Conservation (phyloP, 2,329 filamentous ascomycete genomes). For the Emericellopsis atlantica region DNA sequence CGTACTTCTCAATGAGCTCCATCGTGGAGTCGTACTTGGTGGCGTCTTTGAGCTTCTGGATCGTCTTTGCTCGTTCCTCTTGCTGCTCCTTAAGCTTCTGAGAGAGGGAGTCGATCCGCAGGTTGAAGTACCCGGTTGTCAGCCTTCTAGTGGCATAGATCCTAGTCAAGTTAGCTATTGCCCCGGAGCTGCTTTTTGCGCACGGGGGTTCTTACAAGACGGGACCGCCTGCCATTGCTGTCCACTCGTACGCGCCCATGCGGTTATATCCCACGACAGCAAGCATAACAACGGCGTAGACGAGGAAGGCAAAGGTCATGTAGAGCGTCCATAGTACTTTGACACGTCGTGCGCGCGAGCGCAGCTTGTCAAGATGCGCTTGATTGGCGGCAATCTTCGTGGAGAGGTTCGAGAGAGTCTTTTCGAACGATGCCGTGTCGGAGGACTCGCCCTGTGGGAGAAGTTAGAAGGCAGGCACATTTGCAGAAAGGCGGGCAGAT, state of each 20-base stretch:
- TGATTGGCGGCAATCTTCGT: conserved; percentile 69
- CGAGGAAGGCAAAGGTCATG: conserved; percentile 77
- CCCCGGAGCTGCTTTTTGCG: neutral
- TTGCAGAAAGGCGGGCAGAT: neutral
- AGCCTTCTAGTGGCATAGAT: conserved; percentile 49
- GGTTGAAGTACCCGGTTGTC: conserved; percentile 64
- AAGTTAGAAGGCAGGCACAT: neutral
- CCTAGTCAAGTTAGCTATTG: conserved; percentile 26
- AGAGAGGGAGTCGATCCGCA: conserved; percentile 60
- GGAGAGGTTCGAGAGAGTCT: conserved; percentile 70
- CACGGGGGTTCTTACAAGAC: conserved; percentile 44
- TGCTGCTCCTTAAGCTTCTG: conserved; percentile 61
- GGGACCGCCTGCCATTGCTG: conserved; percentile 65
- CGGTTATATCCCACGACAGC: conserved; percentile 77
- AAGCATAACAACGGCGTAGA: conserved; percentile 69
- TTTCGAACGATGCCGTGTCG: conserved; percentile 88
- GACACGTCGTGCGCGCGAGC: conserved; percentile 61
- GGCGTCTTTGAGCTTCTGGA: conserved; percentile 86
- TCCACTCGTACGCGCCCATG: conserved; percentile 67
- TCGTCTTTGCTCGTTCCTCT: conserved; percentile 71
- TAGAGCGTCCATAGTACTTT: conserved; percentile 87
- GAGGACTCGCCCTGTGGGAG: conserved; percentile 54
- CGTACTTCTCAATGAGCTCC: conserved; percentile 89
- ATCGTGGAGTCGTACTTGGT: conserved; percentile 95
- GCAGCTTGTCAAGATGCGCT: conserved; percentile 58